A percentile compares a stretch with the other conserved stretches of the same genome.
Conservation (phyloP, 192 early-diverging fungal species). For the Linnemannia zychae region DNA sequence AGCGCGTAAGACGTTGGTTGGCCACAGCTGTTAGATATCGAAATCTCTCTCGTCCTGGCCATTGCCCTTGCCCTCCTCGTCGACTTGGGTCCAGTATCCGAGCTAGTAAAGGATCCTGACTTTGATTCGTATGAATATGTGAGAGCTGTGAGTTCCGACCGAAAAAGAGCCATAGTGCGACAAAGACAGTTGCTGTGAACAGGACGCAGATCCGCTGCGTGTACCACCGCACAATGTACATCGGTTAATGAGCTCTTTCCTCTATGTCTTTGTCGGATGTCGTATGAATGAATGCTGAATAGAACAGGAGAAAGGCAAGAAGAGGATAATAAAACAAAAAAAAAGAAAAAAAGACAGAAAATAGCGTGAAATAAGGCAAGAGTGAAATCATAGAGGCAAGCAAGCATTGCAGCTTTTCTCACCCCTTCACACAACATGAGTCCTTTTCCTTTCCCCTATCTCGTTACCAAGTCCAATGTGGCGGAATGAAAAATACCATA, state of each 20-base stretch:
- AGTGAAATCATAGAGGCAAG: too few species aligned
- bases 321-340: too few species aligned
- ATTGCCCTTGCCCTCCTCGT: background rate
- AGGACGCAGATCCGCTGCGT: background rate
- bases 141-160: background rate
- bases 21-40: background rate
- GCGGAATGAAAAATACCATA: too few species aligned
- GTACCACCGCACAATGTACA: background rate
- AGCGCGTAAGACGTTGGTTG: background rate
- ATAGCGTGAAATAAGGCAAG: too few species aligned
- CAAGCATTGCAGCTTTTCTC: too few species aligned
- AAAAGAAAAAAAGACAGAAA: too few species aligned
- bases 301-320: too few species aligned
- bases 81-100: background rate
- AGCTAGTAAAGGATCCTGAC: background rate
- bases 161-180: background rate
- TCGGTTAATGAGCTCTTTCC: background rate
- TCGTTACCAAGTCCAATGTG: too few species aligned
- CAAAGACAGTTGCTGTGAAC: background rate
- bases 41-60: background rate
- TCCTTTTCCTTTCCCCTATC: too few species aligned
- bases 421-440: too few species aligned
- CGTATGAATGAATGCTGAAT: too few species aligned
- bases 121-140: background rate
- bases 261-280: too few species aligned